A percentile compares a stretch with the other conserved stretches of the same genome.
Conservation (phyloP, 495 filamentous ascomycete species). For the Lophium mytilinum region DNA sequence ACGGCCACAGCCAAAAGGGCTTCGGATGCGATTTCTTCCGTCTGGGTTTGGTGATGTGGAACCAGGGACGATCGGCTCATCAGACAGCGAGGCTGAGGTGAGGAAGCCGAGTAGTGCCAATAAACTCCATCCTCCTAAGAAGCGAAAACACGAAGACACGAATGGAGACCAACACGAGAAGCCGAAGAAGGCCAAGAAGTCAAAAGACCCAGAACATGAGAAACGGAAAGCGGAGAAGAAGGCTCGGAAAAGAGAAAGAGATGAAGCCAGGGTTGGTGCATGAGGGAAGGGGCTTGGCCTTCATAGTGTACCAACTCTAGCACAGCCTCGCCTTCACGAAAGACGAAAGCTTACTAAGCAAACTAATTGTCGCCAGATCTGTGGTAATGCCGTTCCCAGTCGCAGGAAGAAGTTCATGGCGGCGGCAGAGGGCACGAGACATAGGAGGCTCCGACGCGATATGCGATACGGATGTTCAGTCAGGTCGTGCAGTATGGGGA, state of each 20-base stretch:
- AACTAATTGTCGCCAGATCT: no score
- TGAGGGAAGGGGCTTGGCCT: background rate
- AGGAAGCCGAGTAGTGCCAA: slow-evolving; percentile 5
- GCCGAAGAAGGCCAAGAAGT: slow-evolving; percentile 25
- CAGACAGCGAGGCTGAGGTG: slow-evolving; percentile 34
- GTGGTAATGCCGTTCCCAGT: no score
- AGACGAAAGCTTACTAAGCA: no score
- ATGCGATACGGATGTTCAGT: no score
- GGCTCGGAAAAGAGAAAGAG: slow-evolving; percentile 15
- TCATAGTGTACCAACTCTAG: no score
- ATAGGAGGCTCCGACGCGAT: no score
- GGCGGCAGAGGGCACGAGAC: no score
- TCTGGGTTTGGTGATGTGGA: slow-evolving; percentile 42
- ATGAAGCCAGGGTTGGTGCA: background rate
- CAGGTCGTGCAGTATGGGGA: no score
- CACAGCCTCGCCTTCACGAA: no score
- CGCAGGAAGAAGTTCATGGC: no score
- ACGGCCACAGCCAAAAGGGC: slow-evolving; percentile 47
- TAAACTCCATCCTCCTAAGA: slow-evolving; percentile 4
- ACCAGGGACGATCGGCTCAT: slow-evolving; percentile 43
- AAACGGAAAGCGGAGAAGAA: slow-evolving; percentile 7
- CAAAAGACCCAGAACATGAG: slow-evolving; percentile 5
- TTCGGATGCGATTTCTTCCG: slow-evolving; percentile 54
- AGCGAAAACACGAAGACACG: slow-evolving; percentile 17
- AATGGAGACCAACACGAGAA: slow-evolving; percentile 3